Conservation (phyloP, 78 protist species). For the Dictyostelium brefeldianum region DNA sequence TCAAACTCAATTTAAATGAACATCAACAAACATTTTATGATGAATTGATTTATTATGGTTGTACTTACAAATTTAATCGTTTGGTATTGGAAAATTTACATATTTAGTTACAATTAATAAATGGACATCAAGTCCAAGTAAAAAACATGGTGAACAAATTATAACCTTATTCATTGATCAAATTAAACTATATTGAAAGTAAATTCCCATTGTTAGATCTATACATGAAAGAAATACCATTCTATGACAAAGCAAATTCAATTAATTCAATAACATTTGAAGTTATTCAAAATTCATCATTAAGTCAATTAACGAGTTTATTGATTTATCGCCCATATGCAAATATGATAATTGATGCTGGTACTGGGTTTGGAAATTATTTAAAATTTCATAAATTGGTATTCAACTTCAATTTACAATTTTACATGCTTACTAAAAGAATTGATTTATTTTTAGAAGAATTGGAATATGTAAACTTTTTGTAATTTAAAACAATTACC, state of each 20-base stretch:
- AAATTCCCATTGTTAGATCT: neutral
- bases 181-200: too few relatives aligned
- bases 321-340: neutral
- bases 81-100: neutral
- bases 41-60: too few relatives aligned
- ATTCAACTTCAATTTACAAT: too few relatives aligned
- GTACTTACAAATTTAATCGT: neutral
- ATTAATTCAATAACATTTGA: neutral
- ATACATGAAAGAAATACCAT: too few relatives aligned
- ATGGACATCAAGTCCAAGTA: too few relatives aligned
- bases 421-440: neutral
- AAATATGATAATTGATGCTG: too few relatives aligned
- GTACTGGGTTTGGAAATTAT: too few relatives aligned
- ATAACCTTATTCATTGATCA: neutral
- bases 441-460: neutral
- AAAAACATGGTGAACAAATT: neutral
- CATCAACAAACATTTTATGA: neutral
- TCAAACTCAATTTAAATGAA: too few relatives aligned
- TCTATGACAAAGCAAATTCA: neutral
- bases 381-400: neutral
- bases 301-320: too few relatives aligned
- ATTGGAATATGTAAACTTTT: neutral
- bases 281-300: neutral
- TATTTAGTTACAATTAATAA: neutral
- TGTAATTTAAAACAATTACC: too few relatives aligned